Base-by-base conservation (phyloP, 2,329 filamentous ascomycete species). In the Dactylonectria estremocensis region DNA sequence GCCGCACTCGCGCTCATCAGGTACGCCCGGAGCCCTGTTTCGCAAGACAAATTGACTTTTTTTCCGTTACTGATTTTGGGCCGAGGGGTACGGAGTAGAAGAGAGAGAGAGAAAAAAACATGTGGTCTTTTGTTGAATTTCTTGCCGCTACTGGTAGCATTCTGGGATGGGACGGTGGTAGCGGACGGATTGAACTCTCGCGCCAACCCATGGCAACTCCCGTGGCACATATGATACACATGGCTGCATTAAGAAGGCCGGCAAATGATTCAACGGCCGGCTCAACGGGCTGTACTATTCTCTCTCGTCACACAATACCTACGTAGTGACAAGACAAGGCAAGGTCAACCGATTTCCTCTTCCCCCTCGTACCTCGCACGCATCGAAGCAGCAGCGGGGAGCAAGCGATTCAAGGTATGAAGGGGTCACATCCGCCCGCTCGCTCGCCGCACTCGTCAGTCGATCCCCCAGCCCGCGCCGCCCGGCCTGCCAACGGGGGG, bases 391-490 rank as follows among this genome's bases (percentile, higher is more conserved):
- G 40, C 40, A n/a, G 9, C 16, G 40, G n/a, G n/a, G 14, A 43
- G 14, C 13, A 43, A 10, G 35, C 11, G 11, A 43, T 6, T 6
- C 13, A 14, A 18, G n/a, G 53, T 62, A 35, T 7, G 24, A 28
- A 28, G 24, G 24, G n/a, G 33, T 50, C 33, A 60, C 45, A 59
- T 37, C 24, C 40, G 53, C 37, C 64, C 56, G 40, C 37, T 52
- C 55, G 61, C 20, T 63, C 59, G 73, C 65, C 73, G 72, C 72
- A 71, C 69, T 72, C 71, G 66, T 76, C 71, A 76, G 68, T 71
- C 66, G 63, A 68, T 69, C 46, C 45, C 43, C 35, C 28, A 20
- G 43, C 57, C 53, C 59, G 24, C 24, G 24, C 24, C 24, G 24
- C 24, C 24, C 24, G 24, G 24, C 24, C 56, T 62, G 49, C 65